Percentiles rank a stretch among this genome's conserved stretches.
Conservation (phyloP, 1,139 yeast species). For the Keqinozyma sinolaborantium region DNA sequence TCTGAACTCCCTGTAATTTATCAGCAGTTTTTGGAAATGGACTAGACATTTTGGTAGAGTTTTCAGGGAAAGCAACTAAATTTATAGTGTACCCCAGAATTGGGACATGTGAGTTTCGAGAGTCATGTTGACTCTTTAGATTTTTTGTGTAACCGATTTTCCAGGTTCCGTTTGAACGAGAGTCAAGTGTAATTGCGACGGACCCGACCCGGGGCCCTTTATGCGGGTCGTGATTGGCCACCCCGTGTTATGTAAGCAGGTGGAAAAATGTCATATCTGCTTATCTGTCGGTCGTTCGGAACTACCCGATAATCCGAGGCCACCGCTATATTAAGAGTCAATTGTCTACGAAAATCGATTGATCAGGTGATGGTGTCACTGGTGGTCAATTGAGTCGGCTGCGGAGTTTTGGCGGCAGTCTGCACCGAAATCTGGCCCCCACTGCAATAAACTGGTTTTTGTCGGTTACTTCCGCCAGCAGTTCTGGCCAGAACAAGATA, state of each 20-base stretch:
- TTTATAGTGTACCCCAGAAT: constrained; percentile 12
- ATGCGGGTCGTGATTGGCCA: no score
- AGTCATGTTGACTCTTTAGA: neutral
- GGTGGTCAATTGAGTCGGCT: no score
- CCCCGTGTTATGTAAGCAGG: no score
- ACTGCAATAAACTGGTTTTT: no score
- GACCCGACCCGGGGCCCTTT: constrained; percentile 1
- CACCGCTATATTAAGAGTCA: neutral
- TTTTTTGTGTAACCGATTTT: neutral
- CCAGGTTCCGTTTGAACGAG: constrained; percentile 10
- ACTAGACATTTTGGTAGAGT: constrained; percentile 27
- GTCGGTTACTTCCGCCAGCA: no score
- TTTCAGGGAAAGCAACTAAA: constrained; percentile 15
- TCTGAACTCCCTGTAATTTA: constrained; percentile 59
- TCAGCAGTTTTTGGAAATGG: constrained; percentile 55
- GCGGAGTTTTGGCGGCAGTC: no score
- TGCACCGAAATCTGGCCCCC: no score
- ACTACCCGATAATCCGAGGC: constrained; percentile 1
- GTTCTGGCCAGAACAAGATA: no score
- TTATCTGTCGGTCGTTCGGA: constrained; percentile 7
- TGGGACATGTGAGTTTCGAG: neutral
- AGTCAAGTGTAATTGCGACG: no score
- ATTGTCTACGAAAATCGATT: no score
- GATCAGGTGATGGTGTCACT: no score
- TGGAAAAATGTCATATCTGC: no score